These are phyloP conservation scores for Sugiyamaella novakii DNA, from an alignment of 1,139 yeast species.

Conservation along the genomic window DNA sequence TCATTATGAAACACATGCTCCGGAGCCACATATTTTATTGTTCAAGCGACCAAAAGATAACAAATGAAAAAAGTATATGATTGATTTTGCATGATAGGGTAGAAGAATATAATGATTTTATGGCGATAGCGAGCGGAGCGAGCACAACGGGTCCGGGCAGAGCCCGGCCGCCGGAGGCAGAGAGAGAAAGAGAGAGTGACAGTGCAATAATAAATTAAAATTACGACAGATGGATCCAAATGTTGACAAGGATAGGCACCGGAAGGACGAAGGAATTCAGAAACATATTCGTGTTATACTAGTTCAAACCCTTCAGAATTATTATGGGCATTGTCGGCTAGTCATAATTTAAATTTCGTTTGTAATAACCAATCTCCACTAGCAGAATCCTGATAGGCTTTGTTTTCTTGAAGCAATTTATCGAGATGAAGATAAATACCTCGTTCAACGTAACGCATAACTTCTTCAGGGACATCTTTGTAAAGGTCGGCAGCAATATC, in stretches of 20 bases:
- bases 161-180: too few species aligned
- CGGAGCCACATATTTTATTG: slow-evolving; percentile 94
- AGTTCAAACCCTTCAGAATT: background rate
- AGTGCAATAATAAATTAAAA: too few species aligned
- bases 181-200: too few species aligned
- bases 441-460: slow-evolving; percentile 39
- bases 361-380: slow-evolving; percentile 23
- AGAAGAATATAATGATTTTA: slow-evolving; percentile 9
- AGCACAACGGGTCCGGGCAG: background rate
- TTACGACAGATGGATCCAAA: too few species aligned
- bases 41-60: slow-evolving; percentile 53
- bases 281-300: background rate
- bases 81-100: slow-evolving; percentile 13
- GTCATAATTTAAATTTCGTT: slow-evolving; percentile 18
- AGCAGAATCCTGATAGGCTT: slow-evolving; percentile 21
- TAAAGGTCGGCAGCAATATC: slow-evolving; percentile 40
- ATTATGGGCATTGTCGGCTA: background rate
- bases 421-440: slow-evolving; percentile 41
- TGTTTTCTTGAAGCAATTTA: slow-evolving; percentile 38
- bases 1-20: slow-evolving; percentile 94
- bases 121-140: background rate
- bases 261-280: too few species aligned
- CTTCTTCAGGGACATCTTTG: slow-evolving; percentile 35
- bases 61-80: slow-evolving; percentile 3
- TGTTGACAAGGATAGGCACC: too few species aligned